Percentiles rank a stretch among this genome's conserved stretches.
phyloP scores from a whole-genome alignment of 1,284 basidiomycete genomes.

The Rhizoctonia solani region DNA sequence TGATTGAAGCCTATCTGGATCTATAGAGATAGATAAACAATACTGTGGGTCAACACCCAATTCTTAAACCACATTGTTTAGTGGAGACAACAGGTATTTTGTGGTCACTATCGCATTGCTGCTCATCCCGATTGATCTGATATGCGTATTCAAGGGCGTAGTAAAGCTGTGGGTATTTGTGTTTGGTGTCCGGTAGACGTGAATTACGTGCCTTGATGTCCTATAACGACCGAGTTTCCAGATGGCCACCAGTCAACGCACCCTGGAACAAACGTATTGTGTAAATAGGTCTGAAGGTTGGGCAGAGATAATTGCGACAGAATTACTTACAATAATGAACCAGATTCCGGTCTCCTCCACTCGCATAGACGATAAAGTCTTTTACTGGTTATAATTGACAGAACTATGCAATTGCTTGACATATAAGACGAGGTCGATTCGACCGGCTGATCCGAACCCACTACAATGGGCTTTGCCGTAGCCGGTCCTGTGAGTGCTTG shows the following conservation, averaged over 20 bases:
- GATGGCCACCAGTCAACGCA: constrained; percentile 31
- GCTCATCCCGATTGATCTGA: no score
- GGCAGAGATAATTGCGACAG: not conserved
- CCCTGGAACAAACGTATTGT: not conserved
- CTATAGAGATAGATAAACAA: no score
- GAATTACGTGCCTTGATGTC: constrained; percentile 20
- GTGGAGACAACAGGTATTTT: no score
- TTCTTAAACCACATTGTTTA: no score
- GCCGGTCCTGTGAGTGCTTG: not conserved
- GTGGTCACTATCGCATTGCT: no score
- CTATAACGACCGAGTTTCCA: constrained; percentile 22
- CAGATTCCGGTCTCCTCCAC: constrained; percentile 9
- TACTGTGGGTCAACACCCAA: no score
- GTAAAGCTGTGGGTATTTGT: no score
- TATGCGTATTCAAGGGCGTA: no score
- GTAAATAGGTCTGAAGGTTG: not conserved
- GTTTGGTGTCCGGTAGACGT: no score
- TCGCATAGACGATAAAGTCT: constrained; percentile 16
- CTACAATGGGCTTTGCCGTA: no score
- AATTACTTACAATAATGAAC: constrained; percentile 18
- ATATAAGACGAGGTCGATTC: not conserved
- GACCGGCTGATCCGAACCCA: not conserved
- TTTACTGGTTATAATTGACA: constrained; percentile 21
- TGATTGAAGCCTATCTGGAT: no score
- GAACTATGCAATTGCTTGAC: not conserved